Evolutionary conservation across 495 filamentous ascomycete species (phyloP), one percentile per base, ranked within the genome.

Genomic region (Ramalina intermedia): DNA sequence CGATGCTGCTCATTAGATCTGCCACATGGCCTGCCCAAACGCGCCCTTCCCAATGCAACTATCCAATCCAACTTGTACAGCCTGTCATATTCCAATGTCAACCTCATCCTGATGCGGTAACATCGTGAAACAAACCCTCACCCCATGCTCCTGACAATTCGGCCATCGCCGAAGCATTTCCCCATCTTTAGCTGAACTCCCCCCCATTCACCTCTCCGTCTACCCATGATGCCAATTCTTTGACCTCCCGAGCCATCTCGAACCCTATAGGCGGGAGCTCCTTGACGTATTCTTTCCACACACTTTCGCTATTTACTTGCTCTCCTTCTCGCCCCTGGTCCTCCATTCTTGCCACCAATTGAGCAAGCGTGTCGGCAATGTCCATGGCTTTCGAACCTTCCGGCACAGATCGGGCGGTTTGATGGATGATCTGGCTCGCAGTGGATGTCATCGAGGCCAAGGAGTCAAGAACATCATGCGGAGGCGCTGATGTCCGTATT

Each of bases 261-360:
- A 94, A 94, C 16, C 87, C 87, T 53, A 93, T 78, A 8, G 86
- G 86, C 16, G 87, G 84, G 40, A 88, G 67, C 41, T 73, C 81
- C 59, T 80, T 79, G 42, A 75, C 82, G 66, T 80, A 80, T 57
- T 74, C 78, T 41, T 74, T 78, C 66, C 78, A 73, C 48, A 74
- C 69, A 35, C 63, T 63, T 20, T 74, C 63, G 17, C 66, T 68
- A 8, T 68, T 69, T 1, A 79, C 68, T 1, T 72, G 67, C 49
- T 78, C 67, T 50, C 80, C 81, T 47, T 79, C 72, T 17, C 75
- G 71, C n/a, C 76, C 78, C n/a, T 81, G 78, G 29, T 74, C 74
- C 33, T 81, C 65, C 50, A 94, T 64, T 27, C 79, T 78, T 47
- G 76, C 68, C 18, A 79, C 71, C 58, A 84, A 24, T 75, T 71